Base-by-base conservation (phyloP, 2,329 filamentous ascomycete genomes). In the Penicillium freii region DNA sequence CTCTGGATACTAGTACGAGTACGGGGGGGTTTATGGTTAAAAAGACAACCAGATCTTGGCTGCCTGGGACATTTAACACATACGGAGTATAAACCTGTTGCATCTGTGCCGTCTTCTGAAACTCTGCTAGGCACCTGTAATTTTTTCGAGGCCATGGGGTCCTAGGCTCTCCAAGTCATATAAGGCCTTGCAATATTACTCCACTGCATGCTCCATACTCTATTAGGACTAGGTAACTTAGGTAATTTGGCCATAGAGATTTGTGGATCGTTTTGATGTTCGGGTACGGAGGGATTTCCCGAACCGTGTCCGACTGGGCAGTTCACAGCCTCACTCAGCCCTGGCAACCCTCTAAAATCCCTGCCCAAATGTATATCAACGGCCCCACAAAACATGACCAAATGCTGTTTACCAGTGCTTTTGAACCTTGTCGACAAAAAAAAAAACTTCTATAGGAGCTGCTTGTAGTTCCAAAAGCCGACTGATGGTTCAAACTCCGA, bases 251-350 rank as follows among this genome's bases (percentile, higher is more conserved):
- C 1, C 6, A 34, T 19, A 19, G 11, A 15, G 13, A 19, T 34
- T 36, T 53, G 44, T 47, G 15, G 19, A 42, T 42, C 25, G 25
- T 19, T 40, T 15, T 39, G 4, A 31, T 49, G 34, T 25, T 49
- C 27, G 36, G 19, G 2, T 10, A 15, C 7, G 34, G 51, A 11
- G 51, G 5, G 19, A 5, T 45, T 45, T 45, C n/a, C 42, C 42
- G n/a, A 11, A 2, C 45, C 31, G 31, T 29, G 43, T 21, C 52
- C 36, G 25, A 27, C 19, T 11, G 36, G 27, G 25, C 36, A 11
- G 34, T 56, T 38, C 47, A 56, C 47, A 43, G 54, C 54, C 53
- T 51, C 54, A 17, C 8, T 6, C 33, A 15, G 13, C 15, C 33
- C 33, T 34, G 33, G 33, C 2, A 17, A 39, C 47, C 47, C 47